These are phyloP conservation scores for Urostyla sp. DNA, from an alignment of 73 alveolate genomes.

Conservation along the genomic window DNA sequence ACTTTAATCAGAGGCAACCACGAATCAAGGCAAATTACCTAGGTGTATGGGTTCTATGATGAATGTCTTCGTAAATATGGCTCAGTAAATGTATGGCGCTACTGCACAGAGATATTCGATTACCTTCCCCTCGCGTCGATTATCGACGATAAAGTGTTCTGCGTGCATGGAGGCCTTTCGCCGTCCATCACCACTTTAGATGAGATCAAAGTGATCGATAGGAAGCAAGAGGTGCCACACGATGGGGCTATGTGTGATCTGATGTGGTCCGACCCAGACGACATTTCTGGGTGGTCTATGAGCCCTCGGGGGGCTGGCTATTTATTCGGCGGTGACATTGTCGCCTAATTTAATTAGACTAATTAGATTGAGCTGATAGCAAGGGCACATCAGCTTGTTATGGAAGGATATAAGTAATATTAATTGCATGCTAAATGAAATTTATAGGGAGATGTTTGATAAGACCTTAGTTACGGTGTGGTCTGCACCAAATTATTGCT, in stretches of 20 bases:
- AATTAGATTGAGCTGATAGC: constrained; percentile 89
- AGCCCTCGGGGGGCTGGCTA: constrained; percentile 98
- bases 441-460: constrained; percentile 89
- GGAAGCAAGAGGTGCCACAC: constrained; percentile 99
- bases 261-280: constrained; percentile 97
- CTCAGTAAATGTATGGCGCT: constrained; percentile 88
- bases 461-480: constrained; percentile 94
- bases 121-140: constrained; percentile 85
- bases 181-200: constrained; percentile 85
- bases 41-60: constrained; percentile 88
- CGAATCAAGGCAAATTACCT: constrained; percentile 78
- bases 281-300: constrained; percentile 86
- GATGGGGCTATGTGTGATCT: constrained; percentile 96
- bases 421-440: no score
- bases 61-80: constrained; percentile 90
- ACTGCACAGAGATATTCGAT: constrained; percentile 97
- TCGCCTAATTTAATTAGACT: constrained; percentile 80
- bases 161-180: constrained; percentile 95
- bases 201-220: constrained; percentile 96
- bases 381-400: constrained; percentile 96
- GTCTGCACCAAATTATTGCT: constrained; percentile 96
- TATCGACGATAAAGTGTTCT: constrained; percentile 89
- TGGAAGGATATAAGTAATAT: constrained; percentile 98
- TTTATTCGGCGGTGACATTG: constrained; percentile 94
- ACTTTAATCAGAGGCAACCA: constrained; percentile 87